These are phyloP conservation scores for Zasmidium angulare DNA, from an alignment of 2,329 filamentous ascomycete genomes.

Conservation along the genomic window DNA sequence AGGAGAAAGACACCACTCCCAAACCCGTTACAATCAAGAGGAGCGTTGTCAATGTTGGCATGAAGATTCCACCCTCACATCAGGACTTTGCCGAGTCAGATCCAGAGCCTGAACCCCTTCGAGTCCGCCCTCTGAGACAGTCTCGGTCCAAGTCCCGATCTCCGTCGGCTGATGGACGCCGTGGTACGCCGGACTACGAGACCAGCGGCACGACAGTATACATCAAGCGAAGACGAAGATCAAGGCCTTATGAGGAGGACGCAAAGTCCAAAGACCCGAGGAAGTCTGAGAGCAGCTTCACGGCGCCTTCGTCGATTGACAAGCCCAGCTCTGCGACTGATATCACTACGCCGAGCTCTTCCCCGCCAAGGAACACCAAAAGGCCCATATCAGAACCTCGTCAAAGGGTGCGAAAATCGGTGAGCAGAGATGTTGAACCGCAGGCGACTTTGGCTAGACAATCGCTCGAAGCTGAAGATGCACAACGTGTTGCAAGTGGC, in stretches of 20 bases:
- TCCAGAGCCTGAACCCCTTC: conserved; percentile 21
- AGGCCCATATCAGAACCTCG: conserved; percentile 22
- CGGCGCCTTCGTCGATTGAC: conserved; percentile 29
- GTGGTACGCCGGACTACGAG: conserved; percentile 31
- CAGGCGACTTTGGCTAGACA: conserved; percentile 9
- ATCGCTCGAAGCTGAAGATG: conserved; percentile 12
- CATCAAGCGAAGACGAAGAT: conserved; percentile 31
- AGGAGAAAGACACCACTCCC: conserved; percentile 27
- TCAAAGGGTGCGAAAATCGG: conserved; percentile 7
- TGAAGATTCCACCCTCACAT: conserved; percentile 35
- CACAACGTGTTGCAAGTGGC: conserved; percentile 7
- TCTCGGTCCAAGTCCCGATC: conserved; percentile 26
- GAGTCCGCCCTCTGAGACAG: conserved; percentile 24
- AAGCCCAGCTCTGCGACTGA: conserved; percentile 32
- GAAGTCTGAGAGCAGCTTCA: conserved; percentile 31
- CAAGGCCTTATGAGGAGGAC: conserved; percentile 16
- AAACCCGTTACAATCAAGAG: conserved; percentile 31
- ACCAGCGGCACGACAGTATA: conserved; percentile 35
- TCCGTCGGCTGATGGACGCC: conserved; percentile 21
- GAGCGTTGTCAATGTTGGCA: conserved; percentile 33
- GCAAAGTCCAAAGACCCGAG: conserved; percentile 12
- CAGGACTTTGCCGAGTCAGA: conserved; percentile 31
- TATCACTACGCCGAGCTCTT: conserved; percentile 29
- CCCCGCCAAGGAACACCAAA: conserved; percentile 17
- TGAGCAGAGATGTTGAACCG: conserved; percentile 14